Evolutionary conservation across 164 flowering plant genomes (phyloP).

Genomic region (Vitis amurensis): DNA sequence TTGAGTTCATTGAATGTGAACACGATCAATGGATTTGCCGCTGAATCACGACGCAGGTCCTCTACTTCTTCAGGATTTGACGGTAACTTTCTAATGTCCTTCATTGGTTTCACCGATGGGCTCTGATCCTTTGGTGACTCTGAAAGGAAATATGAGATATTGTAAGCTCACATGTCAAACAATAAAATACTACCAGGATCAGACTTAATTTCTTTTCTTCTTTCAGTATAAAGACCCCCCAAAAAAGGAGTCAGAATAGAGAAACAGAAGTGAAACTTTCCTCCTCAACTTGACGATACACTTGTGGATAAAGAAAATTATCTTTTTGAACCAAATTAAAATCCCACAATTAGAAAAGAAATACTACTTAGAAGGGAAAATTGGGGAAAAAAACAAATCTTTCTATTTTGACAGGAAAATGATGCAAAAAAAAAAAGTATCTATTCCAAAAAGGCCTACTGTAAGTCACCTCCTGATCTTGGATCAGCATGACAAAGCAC

Average conservation of each 20-base stretch:
- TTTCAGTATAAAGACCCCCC: neutral
- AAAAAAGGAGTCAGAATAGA: neutral
- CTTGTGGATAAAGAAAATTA: too few relatives aligned
- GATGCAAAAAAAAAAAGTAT: too few relatives aligned
- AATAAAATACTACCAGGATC: neutral
- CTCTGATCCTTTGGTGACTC: slow-evolving; percentile 50
- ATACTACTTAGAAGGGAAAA: too few relatives aligned
- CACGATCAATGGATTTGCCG: slow-evolving; percentile 71
- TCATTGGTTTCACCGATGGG: slow-evolving; percentile 28
- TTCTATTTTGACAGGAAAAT: too few relatives aligned
- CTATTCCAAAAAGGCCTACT: too few relatives aligned
- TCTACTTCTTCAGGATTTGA: slow-evolving; percentile 94
- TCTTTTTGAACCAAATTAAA: neutral
- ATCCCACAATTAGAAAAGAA: neutral
- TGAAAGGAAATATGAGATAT: slow-evolving; percentile 16
- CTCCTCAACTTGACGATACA: too few relatives aligned
- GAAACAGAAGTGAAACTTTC: neutral
- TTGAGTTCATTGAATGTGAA: slow-evolving; percentile 73
- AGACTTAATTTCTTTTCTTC: neutral
- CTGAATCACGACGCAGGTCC: slow-evolving; percentile 68
- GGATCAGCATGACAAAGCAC: too few relatives aligned
- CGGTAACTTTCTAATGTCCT: slow-evolving; percentile 49
- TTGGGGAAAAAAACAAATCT: too few relatives aligned
- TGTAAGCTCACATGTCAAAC: neutral
- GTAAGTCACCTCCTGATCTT: too few relatives aligned